Percentiles rank a stretch among this genome's conserved stretches.
phyloP scores from a whole-genome alignment of 768 basidiomycete genomes.

The Tricholoma saponaceum region DNA sequence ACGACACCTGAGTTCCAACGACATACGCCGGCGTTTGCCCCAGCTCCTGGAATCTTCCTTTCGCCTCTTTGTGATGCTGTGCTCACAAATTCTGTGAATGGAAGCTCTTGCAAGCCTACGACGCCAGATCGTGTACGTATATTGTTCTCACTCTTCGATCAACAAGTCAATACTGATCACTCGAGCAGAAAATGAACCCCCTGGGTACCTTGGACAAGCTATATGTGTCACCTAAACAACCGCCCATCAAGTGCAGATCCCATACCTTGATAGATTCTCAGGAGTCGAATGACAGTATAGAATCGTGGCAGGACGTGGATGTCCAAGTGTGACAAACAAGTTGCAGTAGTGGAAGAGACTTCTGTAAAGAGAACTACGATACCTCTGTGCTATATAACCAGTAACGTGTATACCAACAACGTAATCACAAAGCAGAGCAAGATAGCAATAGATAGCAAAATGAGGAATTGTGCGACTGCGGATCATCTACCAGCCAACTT shows the following conservation, averaged over 20 bases:
- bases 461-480: not conserved
- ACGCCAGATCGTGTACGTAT: not conserved
- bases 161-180: not conserved
- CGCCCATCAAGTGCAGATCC: not conserved
- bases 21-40: constrained; percentile 25
- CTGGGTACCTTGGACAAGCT: not conserved
- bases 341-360: not conserved
- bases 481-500: constrained; percentile 62
- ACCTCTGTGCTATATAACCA: not conserved
- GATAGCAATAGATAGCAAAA: constrained; percentile 1
- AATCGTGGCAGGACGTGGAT: constrained; percentile 29
- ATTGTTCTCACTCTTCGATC: not conserved
- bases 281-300: constrained; percentile 32
- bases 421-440: not conserved
- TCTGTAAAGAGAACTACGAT: not conserved
- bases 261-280: constrained; percentile 12
- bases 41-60: constrained; percentile 33
- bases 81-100: not conserved
- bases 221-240: not conserved
- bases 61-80: constrained; percentile 25
- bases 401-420: too few species aligned
- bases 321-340: not conserved
- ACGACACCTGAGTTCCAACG: constrained; percentile 4
- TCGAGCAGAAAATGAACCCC: not conserved
- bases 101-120: not conserved